Conservation (phyloP, 768 basidiomycete species). For the Boletus rubropictus region DNA sequence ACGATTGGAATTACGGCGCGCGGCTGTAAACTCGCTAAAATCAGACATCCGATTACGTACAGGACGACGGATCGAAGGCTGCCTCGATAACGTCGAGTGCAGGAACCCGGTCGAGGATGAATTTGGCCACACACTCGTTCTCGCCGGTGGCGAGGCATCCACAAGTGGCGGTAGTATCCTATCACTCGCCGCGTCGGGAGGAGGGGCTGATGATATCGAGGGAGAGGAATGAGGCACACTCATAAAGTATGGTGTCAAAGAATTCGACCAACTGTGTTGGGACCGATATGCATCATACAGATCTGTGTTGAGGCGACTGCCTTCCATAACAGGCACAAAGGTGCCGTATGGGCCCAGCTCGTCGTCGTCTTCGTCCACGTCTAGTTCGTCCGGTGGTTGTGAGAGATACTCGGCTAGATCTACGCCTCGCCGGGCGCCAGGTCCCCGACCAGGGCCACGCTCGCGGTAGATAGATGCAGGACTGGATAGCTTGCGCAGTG, state of each 20-base stretch:
- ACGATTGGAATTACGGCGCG: slow-evolving; percentile 50
- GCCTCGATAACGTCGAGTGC: slow-evolving; percentile 42
- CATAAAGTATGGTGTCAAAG: slow-evolving; percentile 21
- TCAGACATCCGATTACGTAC: slow-evolving; percentile 51
- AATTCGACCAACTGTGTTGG: slow-evolving; percentile 30
- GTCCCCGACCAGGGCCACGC: slow-evolving; percentile 34
- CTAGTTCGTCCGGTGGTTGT: slow-evolving; percentile 51
- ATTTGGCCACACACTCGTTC: slow-evolving; percentile 19
- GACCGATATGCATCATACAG: slow-evolving; percentile 59
- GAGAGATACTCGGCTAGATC: slow-evolving; percentile 49
- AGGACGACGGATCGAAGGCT: slow-evolving; percentile 57
- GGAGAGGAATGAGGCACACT: slow-evolving; percentile 23
- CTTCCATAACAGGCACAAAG: slow-evolving; percentile 39
- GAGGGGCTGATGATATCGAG: slow-evolving; percentile 24
- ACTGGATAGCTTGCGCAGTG: slow-evolving; percentile 51
- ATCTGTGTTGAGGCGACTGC: slow-evolving; percentile 51
- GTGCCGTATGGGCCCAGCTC: slow-evolving; percentile 44
- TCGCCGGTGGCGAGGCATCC: slow-evolving; percentile 21
- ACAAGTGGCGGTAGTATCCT: slow-evolving; percentile 27
- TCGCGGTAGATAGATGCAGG: slow-evolving; percentile 52
- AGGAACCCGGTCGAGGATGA: slow-evolving; percentile 21
- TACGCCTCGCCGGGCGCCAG: slow-evolving; percentile 26
- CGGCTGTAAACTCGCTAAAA: slow-evolving; percentile 67
- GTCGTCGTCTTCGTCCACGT: slow-evolving; percentile 65
- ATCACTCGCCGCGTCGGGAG: slow-evolving; percentile 20